Evolutionary conservation across 2,329 filamentous ascomycete species (phyloP), one percentile per base, ranked within the genome.

Genomic region (Sphaerostilbella broomeana): DNA sequence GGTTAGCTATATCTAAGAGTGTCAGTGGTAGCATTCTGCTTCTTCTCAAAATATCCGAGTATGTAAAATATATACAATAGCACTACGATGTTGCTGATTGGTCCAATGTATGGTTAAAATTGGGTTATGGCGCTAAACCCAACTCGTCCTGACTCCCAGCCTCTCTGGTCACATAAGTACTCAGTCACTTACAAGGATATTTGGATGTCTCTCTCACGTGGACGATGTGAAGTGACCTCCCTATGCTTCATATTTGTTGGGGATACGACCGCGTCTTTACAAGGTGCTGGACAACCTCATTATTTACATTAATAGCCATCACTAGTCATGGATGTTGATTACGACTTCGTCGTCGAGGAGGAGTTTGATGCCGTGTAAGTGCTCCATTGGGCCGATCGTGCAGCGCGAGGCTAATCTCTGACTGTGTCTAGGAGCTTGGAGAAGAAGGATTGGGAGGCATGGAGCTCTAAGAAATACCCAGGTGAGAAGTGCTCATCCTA

Each of bases 281-380:
- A 18, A 18, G 13, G 28, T 31, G 28, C 28, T 31, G 28, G 5
- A 17, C 15, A 17, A 5, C 12, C 19, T 16, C 11, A 19, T 10
- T 18, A 31, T 19, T 18, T 17, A 11, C 28, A 31, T 31, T 18
- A 31, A 17, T 12, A 13, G 22, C 12, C 18, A 33, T 33, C 31
- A 34, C 24, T 21, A 32, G 18, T 13, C 11, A 46, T 46, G 39
- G 43, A 36, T 9, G 45, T 48, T 30, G 44, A 51, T 20, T 48
- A 43, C 31, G 44, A 67, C 44, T 51, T 73, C 43, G 60, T 73
- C 27, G 47, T 62, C 19, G 65, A 72, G 40, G 67, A 73, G 25
- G 73, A 75, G 55, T 75, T 75, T 48, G 72, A 75, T 52, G 71
- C 71, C 30, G 57, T 76, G 72, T 76, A 58, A 36, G 42, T 18